These are phyloP conservation scores for Botrytis sinoallii DNA, from an alignment of 2,329 filamentous ascomycete species.

Conservation along the genomic window DNA sequence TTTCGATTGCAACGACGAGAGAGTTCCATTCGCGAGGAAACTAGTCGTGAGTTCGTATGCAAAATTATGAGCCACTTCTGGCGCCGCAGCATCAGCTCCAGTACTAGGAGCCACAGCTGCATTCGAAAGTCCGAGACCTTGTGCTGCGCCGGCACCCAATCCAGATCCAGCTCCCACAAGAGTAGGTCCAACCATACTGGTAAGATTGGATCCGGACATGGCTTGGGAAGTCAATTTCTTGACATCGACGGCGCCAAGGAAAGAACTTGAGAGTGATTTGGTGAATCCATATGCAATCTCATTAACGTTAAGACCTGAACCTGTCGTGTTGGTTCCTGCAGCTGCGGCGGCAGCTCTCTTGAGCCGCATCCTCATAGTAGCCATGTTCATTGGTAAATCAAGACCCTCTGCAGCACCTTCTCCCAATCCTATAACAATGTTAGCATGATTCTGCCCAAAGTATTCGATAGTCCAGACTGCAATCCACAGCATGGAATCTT, in stretches of 20 bases:
- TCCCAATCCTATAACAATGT: slow-evolving; percentile 4
- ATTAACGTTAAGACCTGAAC: not conserved
- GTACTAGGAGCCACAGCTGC: not conserved
- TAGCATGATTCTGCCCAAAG: not conserved
- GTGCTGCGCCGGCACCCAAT: slow-evolving; percentile 13
- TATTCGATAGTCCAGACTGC: not conserved
- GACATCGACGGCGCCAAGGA: slow-evolving; percentile 14
- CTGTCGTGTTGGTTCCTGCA: not conserved
- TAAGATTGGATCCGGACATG: slow-evolving; percentile 7
- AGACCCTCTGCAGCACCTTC: slow-evolving; percentile 18
- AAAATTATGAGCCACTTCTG: slow-evolving; percentile 15
- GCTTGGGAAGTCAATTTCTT: slow-evolving; percentile 9
- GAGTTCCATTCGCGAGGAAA: slow-evolving; percentile 14
- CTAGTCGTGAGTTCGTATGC: slow-evolving; percentile 11
- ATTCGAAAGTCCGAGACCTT: not conserved
- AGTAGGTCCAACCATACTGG: slow-evolving; percentile 4
- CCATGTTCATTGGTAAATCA: slow-evolving; percentile 6
- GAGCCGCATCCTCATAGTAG: not conserved
- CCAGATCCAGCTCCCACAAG: slow-evolving; percentile 10
- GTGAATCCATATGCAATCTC: slow-evolving; percentile 12
- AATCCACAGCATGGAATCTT: not conserved
- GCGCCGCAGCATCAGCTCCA: not conserved
- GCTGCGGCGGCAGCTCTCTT: not conserved
- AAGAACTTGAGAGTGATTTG: slow-evolving; percentile 17
- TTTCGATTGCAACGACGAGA: not conserved